These are phyloP conservation scores for Onygenales sp. DNA, from an alignment of 2,329 filamentous ascomycete genomes.

Conservation along the genomic window DNA sequence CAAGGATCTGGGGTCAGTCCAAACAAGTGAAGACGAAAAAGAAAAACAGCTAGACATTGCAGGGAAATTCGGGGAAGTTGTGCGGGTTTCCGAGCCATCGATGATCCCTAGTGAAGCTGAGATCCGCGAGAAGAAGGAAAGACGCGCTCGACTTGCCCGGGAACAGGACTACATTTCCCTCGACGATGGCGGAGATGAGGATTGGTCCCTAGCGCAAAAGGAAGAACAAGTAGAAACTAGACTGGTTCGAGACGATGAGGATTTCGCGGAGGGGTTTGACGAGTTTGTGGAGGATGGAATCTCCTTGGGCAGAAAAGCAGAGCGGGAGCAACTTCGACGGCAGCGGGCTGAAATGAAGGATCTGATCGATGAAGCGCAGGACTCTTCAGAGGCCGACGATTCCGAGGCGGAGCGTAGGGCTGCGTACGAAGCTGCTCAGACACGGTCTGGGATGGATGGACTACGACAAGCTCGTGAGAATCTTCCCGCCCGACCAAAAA, in stretches of 20 bases:
- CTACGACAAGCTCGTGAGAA: slow-evolving; percentile 36
- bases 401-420: slow-evolving; percentile 56
- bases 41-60: slow-evolving; percentile 41
- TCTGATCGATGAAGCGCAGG: slow-evolving; percentile 72
- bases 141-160: slow-evolving; percentile 65
- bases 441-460: slow-evolving; percentile 74
- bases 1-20: slow-evolving; percentile 37
- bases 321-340: slow-evolving; percentile 56
- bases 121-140: slow-evolving; percentile 83
- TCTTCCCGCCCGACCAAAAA: slow-evolving; percentile 36
- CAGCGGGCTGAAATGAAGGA: slow-evolving; percentile 72
- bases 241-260: slow-evolving; percentile 76
- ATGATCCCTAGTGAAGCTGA: slow-evolving; percentile 72
- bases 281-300: slow-evolving; percentile 83
- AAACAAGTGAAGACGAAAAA: slow-evolving; percentile 16
- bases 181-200: slow-evolving; percentile 31
- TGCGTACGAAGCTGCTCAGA: slow-evolving; percentile 82
- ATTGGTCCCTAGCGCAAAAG: slow-evolving; percentile 39
- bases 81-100: slow-evolving; percentile 22
- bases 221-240: slow-evolving; percentile 62
- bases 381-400: slow-evolving; percentile 53
- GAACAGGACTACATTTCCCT: slow-evolving; percentile 33
- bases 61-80: slow-evolving; percentile 38
- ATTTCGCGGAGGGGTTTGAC: slow-evolving; percentile 87
- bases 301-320: slow-evolving; percentile 67